Conservation (phyloP, 345 rosid genomes). For the Eucalyptus regnans region DNA sequence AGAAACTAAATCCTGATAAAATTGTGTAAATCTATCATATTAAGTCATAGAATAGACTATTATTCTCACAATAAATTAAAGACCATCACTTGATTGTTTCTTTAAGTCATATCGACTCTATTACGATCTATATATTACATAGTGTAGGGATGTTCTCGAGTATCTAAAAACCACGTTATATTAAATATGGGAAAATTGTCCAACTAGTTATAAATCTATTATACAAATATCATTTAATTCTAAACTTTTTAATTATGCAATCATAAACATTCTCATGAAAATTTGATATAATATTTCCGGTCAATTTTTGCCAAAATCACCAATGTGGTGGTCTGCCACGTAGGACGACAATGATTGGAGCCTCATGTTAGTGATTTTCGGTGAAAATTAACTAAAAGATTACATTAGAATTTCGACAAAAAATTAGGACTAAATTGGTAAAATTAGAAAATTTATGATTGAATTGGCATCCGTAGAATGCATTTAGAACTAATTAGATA, state of each 20-base stretch:
- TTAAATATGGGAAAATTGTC: not conserved
- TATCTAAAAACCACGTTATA: not conserved
- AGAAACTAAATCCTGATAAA: not conserved
- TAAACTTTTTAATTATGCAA: not conserved
- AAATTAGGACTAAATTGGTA: not conserved
- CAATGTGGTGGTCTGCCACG: not conserved
- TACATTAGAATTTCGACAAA: not conserved
- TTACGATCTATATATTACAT: not conserved
- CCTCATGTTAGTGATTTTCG: not conserved
- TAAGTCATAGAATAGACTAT: too few relatives aligned
- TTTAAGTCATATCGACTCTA: not conserved
- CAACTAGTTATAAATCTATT: not conserved
- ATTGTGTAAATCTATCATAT: not conserved
- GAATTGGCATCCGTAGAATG: fast-evolving
- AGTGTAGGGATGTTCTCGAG: not conserved
- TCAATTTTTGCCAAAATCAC: fast-evolving
- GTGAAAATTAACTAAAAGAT: not conserved
- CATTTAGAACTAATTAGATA: fast-evolving
- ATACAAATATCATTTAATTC: fast-evolving
- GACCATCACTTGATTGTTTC: too few relatives aligned
- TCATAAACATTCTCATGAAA: not conserved
- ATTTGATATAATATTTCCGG: fast-evolving
- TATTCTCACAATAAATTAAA: too few relatives aligned
- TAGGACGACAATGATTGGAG: not conserved
- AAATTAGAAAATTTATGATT: not conserved